phyloP scores from a whole-genome alignment of 495 filamentous ascomycete genomes.

The Xylaria bambusicola region DNA sequence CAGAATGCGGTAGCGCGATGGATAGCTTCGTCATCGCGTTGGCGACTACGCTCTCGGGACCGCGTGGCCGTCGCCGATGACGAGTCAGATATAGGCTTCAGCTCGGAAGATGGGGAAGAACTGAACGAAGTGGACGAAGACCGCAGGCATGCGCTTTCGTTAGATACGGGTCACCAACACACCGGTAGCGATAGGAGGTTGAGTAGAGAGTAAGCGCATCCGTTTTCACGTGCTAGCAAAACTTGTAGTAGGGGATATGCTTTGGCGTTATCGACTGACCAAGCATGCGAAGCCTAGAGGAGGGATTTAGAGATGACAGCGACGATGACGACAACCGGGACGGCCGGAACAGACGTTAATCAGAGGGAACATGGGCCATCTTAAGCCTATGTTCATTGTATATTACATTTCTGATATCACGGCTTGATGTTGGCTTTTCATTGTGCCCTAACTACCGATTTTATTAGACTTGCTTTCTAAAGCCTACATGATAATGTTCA shows the following conservation, averaged over 20 bases:
- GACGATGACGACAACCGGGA: conserved; percentile 54
- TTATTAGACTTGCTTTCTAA: background rate
- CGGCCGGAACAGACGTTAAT: conserved; percentile 21
- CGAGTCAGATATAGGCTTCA: conserved; percentile 46
- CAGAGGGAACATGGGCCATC: background rate
- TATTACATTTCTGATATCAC: background rate
- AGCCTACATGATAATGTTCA: conserved; percentile 1
- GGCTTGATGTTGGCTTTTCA: background rate
- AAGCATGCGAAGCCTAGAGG: conserved; percentile 54
- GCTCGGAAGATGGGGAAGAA: conserved; percentile 61
- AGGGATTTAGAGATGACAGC: conserved; percentile 83
- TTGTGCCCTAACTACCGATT: background rate
- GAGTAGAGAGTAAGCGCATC: conserved; percentile 64
- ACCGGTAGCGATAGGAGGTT: conserved; percentile 59
- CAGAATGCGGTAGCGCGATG: conserved; percentile 56
- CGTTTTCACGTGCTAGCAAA: conserved; percentile 6
- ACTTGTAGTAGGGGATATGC: background rate
- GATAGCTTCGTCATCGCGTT: conserved; percentile 55
- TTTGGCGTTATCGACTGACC: conserved; percentile 23
- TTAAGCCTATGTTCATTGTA: background rate
- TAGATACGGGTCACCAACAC: conserved; percentile 58
- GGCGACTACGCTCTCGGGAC: conserved; percentile 46
- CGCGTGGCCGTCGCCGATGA: conserved; percentile 42
- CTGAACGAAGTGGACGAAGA: conserved; percentile 67
- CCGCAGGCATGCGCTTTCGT: conserved; percentile 62